Evolutionary conservation across 805 yeast species (phyloP), one percentile per base, ranked within the genome.

Genomic region (Ogataea kodamae): DNA sequence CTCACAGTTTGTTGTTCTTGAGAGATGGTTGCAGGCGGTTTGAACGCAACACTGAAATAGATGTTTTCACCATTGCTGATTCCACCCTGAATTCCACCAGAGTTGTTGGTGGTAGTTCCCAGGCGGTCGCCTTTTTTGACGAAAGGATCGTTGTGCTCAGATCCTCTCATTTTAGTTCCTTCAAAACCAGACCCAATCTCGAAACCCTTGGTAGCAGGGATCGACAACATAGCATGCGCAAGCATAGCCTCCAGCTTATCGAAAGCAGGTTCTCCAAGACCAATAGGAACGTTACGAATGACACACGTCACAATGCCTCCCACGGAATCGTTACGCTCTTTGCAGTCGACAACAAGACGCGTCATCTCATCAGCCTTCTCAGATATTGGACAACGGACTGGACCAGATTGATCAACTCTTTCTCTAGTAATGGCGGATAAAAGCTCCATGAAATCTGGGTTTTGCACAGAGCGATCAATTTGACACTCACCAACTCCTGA

Each of bases 271-370:
- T 92, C 98, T 45, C 98, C 98, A 25, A 92, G 71, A n/a, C 97
- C 97, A 33, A 81, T 70, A 23, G 98, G 98, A 46, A 84, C 75
- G 62, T 92, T 90, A 62, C 97, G 78, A 28, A 92, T 74, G 12
- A 92, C 97, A 70, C 98, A 92, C 6, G 98, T 92, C 36, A 92
- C 98, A 25, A 90, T 85, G 52, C 98, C 98, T 45, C 98, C 98
- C 48, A 92, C 86, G 31, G 97, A 89, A 63, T 92, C 98, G 50
- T 85, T 74, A 28, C 78, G 62, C 49, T 85, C 96, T 61, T 94
- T 78, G 65, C 81, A 81, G 49, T 81, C 70, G 66, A 89, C 96
- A 39, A 92, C 92, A 28, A 81, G 80, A 59, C 81, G 78, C 39
- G 80, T 81, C 96, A 92, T 90, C 46, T 73, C 71, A 22, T 75